Conservation (phyloP, 768 basidiomycete species). For the Boletus pseudopeckii region DNA sequence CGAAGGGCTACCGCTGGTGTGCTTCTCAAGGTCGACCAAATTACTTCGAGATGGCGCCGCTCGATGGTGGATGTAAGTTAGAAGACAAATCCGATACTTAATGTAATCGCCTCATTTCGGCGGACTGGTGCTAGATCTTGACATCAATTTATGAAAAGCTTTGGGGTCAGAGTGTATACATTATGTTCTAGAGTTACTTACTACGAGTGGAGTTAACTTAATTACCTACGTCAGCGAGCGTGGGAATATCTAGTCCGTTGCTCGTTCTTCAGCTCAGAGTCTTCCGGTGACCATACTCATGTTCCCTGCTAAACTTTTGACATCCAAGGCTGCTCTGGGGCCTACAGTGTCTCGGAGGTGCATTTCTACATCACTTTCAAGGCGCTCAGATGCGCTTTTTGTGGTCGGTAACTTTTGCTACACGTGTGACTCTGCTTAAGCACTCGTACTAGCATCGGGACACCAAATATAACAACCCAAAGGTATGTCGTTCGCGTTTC, state of each 20-base stretch:
- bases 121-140: neutral
- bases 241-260: conserved; percentile 10
- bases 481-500: conserved; percentile 41
- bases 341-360: conserved; percentile 19
- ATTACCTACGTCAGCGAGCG: neutral
- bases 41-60: conserved; percentile 64
- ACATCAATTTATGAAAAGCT: neutral
- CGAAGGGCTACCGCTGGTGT: conserved; percentile 76
- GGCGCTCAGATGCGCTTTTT: conserved; percentile 81
- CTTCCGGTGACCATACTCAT: conserved; percentile 14
- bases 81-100: neutral
- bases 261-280: neutral
- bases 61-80: conserved; percentile 51
- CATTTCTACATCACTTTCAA: conserved; percentile 40
- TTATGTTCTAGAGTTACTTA: too few species aligned
- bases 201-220: too few species aligned
- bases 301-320: conserved; percentile 19
- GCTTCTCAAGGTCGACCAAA: conserved; percentile 72
- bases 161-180: neutral
- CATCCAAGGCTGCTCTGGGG: conserved; percentile 13
- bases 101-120: neutral
- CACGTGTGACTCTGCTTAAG: conserved; percentile 12
- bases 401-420: conserved; percentile 53
- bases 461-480: conserved; percentile 91
- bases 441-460: conserved; percentile 75